These are phyloP conservation scores for Jatropha podagrica DNA, from an alignment of 441 rosid species.

Conservation along the genomic window DNA sequence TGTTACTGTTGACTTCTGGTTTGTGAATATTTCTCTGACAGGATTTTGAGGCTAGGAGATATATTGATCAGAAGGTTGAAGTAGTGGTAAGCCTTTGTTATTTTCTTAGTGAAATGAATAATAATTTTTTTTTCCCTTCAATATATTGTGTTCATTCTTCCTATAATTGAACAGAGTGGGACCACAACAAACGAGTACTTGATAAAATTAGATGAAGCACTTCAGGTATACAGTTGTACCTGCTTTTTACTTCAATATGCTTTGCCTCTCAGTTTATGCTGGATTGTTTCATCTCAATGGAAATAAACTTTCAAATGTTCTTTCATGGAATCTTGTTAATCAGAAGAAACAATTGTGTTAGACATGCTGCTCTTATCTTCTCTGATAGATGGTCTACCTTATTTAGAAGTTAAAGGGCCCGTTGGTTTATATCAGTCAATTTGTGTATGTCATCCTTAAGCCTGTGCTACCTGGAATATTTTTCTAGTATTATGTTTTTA, in stretches of 20 bases:
- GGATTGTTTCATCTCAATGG: background rate
- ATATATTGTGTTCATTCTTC: slow-evolving; percentile 5
- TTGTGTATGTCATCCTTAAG: background rate
- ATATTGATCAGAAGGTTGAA: slow-evolving; percentile 78
- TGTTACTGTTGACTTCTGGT: slow-evolving; percentile 4
- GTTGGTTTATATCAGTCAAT: background rate
- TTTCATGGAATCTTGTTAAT: background rate
- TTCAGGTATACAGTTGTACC: slow-evolving; percentile 50
- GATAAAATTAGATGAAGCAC: slow-evolving; percentile 76
- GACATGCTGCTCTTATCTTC: background rate
- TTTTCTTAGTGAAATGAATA: slow-evolving; percentile 12
- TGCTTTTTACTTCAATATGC: slow-evolving; percentile 18
- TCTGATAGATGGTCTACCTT: background rate
- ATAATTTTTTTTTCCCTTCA: slow-evolving; percentile 11
- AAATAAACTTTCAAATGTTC: slow-evolving; percentile 6
- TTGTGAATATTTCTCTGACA: slow-evolving; percentile 25
- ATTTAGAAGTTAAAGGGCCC: background rate
- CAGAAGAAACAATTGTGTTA: background rate
- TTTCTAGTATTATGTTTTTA: background rate
- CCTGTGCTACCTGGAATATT: background rate
- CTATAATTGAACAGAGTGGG: slow-evolving; percentile 59
- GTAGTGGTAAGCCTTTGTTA: slow-evolving; percentile 49
- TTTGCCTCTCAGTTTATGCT: slow-evolving; percentile 12
- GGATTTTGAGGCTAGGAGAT: slow-evolving; percentile 78
- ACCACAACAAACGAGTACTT: slow-evolving; percentile 73